Conservation (phyloP, 1,284 basidiomycete genomes). For the Wallemia hederae region DNA sequence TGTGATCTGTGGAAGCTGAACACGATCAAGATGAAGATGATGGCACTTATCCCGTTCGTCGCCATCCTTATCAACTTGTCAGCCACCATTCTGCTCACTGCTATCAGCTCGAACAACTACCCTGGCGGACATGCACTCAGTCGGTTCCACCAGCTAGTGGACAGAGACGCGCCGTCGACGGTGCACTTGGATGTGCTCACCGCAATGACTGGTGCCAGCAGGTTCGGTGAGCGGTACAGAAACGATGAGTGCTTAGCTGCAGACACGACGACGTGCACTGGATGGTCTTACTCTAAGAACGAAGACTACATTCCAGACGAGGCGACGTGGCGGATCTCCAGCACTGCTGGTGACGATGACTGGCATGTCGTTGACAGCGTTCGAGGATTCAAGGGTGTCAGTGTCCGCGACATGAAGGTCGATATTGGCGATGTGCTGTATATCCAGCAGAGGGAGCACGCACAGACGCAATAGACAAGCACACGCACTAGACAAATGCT, state of each 20-base stretch:
- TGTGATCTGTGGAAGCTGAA: constrained; percentile 17
- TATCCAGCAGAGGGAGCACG: not conserved
- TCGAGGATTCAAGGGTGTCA: not conserved
- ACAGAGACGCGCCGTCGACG: constrained; percentile 12
- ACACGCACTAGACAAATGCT: too few species aligned
- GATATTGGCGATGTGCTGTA: not conserved
- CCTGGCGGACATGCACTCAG: constrained; percentile 55
- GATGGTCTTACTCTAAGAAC: not conserved
- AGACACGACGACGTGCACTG: not conserved
- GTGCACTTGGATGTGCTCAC: constrained; percentile 55
- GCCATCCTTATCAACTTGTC: constrained; percentile 26
- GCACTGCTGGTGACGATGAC: not conserved
- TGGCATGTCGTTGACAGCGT: not conserved
- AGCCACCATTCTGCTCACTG: constrained; percentile 25
- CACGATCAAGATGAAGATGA: not conserved
- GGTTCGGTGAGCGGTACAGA: constrained; percentile 43
- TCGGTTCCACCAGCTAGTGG: constrained; percentile 27
- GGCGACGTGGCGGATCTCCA: not conserved
- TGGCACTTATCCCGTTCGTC: constrained; percentile 17
- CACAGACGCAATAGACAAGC: too few species aligned
- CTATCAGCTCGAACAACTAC: constrained; percentile 47
- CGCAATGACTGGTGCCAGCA: constrained; percentile 65
- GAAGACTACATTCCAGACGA: not conserved
- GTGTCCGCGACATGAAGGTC: not conserved
- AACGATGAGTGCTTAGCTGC: not conserved